Base-by-base conservation (phyloP, 208 protist species). In the Angomonas deanei region DNA sequence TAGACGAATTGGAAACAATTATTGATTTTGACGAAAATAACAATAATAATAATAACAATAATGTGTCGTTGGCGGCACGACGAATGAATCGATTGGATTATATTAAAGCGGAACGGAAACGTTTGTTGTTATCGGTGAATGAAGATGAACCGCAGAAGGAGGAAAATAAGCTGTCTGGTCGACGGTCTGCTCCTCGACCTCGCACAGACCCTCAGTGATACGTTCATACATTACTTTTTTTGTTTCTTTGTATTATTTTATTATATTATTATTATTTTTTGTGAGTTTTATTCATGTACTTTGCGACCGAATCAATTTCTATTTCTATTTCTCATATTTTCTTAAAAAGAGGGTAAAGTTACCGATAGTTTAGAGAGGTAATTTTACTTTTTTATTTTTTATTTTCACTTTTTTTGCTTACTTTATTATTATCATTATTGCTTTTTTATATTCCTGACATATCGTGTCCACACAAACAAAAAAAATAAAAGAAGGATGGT, bases 1-100 rank as follows among this genome's bases (percentile, higher is more conserved):
- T 89, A 2, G 66, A 80, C 27, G 55, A 19, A 2, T 53, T 88
- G 17, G 74, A 82, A 52, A 34, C 33, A 0, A 53, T 70, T 0
- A 55, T 82, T 8, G 76, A 78, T 28, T 21, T n/a, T 4, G 46
- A 50, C 26, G 17, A 19, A 10, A 27, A n/a, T n/a, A n/a, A n/a
- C n/a, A n/a, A n/a, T n/a, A n/a, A n/a, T n/a, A 4, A 23, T 8
- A 50, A n/a, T n/a, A 19, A 10, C 5, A 26, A 10, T 26, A 19
- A 17, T 17, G 17, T 38, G 27, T 24, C 33, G 6, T 26, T 24
- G 3, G 55, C 36, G 34, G 21, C 55, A 17, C 55, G 33, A 28
- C 30, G 36, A 26, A 36, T 61, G 8, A 61, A 61, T 27, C 55
- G 55, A 2, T 19, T 47, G 13, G 55, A 61, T 24, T 61, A 48